Percentiles rank a stretch among this genome's conserved stretches.
Conservation (phyloP, 345 rosid genomes). For the Cochlearia excelsa region DNA sequence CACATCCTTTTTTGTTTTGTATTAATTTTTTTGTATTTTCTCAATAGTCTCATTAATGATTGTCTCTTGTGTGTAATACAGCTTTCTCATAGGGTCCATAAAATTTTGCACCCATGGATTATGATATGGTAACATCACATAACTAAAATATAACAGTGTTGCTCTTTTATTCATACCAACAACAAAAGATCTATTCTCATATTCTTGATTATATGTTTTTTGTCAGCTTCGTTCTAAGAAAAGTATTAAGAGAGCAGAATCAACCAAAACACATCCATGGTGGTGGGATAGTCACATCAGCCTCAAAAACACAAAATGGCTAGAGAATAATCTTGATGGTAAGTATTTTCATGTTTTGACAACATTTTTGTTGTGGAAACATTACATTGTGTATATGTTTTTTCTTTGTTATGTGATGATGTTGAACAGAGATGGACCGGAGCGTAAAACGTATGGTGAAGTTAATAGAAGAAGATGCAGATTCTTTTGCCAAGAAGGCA, state of each 20-base stretch:
- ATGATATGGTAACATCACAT: constrained; percentile 30
- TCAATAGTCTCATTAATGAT: constrained; percentile 30
- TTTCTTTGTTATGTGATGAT: background rate
- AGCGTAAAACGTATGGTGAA: constrained; percentile 41
- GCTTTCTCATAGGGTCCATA: constrained; percentile 30
- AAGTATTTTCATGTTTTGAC: background rate
- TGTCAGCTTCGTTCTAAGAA: constrained; percentile 39
- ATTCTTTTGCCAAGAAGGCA: constrained; percentile 48
- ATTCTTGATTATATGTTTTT: constrained; percentile 25
- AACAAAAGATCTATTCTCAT: constrained; percentile 13
- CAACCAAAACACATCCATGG: constrained; percentile 55
- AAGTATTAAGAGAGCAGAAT: constrained; percentile 47
- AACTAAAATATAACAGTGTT: background rate
- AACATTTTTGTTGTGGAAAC: too few relatives aligned
- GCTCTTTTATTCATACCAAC: constrained; percentile 11
- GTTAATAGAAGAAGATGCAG: constrained; percentile 45
- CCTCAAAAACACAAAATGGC: constrained; percentile 46
- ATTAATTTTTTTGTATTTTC: constrained; percentile 20
- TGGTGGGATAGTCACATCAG: constrained; percentile 45
- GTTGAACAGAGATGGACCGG: constrained; percentile 43
- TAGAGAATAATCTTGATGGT: constrained; percentile 49
- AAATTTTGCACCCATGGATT: constrained; percentile 31
- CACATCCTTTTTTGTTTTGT: constrained; percentile 14
- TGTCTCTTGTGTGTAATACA: constrained; percentile 35
- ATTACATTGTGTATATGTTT: background rate